Evolutionary conservation across 306 rosid species (phyloP).

Genomic region (Prosopis cineraria): DNA sequence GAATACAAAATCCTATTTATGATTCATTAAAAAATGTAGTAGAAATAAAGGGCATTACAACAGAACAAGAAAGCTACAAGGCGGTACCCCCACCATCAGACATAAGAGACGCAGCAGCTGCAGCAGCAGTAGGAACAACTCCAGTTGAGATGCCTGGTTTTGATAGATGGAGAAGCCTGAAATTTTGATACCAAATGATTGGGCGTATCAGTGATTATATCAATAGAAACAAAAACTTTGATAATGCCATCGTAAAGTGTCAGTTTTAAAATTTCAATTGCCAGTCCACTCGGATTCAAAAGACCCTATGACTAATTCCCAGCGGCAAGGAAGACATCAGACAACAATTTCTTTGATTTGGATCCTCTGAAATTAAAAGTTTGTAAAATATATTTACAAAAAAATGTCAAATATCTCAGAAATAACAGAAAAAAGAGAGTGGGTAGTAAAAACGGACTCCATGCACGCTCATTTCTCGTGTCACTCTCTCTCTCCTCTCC

Average conservation of each 20-base stretch:
- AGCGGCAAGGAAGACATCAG: not conserved
- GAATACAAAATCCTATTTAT: slow-evolving; percentile 1
- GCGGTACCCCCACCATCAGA: slow-evolving; percentile 88
- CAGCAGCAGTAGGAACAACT: slow-evolving; percentile 96
- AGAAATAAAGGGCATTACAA: not conserved
- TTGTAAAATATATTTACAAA: not conserved
- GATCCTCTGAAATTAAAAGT: not conserved
- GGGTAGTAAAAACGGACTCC: not conserved
- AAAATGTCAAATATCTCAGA: too few species aligned
- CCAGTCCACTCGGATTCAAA: not conserved
- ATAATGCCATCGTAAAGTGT: slow-evolving; percentile 9
- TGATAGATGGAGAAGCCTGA: slow-evolving; percentile 93
- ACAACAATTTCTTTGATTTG: not conserved
- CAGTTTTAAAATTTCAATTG: not conserved
- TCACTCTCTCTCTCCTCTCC: not conserved
- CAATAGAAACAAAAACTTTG: slow-evolving; percentile 17
- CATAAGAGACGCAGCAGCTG: slow-evolving; percentile 95
- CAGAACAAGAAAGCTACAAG: slow-evolving; percentile 37
- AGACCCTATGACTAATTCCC: not conserved
- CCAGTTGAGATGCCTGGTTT: slow-evolving; percentile 94
- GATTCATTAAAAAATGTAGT: not conserved
- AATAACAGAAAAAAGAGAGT: too few species aligned
- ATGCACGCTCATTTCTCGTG: not conserved
- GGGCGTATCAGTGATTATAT: slow-evolving; percentile 15
- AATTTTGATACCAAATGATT: slow-evolving; percentile 36